Evolutionary conservation across 495 filamentous ascomycete genomes (phyloP), one percentile per base, ranked within the genome.

Genomic region (Chaetomium cochliodes): DNA sequence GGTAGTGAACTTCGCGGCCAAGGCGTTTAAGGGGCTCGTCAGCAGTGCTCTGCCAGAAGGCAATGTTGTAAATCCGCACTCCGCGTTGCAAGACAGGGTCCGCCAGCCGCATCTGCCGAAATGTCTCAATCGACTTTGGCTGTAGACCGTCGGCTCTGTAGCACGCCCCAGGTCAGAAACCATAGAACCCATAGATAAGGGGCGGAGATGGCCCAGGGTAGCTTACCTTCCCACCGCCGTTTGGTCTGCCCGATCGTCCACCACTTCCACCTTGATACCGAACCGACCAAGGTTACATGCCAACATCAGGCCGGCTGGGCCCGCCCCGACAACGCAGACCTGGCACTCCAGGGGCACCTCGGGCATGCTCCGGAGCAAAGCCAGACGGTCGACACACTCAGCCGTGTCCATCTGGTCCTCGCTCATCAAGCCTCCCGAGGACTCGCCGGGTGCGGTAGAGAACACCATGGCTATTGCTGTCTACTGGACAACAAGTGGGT

Each of bases 301-400:
- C 63, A 90, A 81, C 86, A 90, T 89, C 62, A 90, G 73, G 23
- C 88, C 88, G 11, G 87, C 83, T 1, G 88, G 88, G 8, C 88
- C 88, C 49, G 88, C 88, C 16, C 88, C 88, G 50, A 88, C 86
- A 28, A 91, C 81, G 46, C 86, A 85, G 11, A 91, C 88, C 56
- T 85, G 74, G 63, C 76, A 77, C 54, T 75, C 68, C 13, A 73
- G 53, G 33, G 76, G 69, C 23, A 66, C 47, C 67, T 78, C 73
- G 42, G 76, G 76, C 68, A 74, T 72, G 64, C 75, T 78, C 60
- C 73, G 67, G 26, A 78, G 69, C 62, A 74, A 62, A 7, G 74
- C 69, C 22, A 78, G 66, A 60, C 71, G 74, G 53, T 78, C 76
- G 56, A 67, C 65, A 60, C 73, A 76, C 37, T 67, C 70, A 54